Evolutionary conservation across 768 basidiomycete species (phyloP).

Genomic region (Mycena rebaudengoi): DNA sequence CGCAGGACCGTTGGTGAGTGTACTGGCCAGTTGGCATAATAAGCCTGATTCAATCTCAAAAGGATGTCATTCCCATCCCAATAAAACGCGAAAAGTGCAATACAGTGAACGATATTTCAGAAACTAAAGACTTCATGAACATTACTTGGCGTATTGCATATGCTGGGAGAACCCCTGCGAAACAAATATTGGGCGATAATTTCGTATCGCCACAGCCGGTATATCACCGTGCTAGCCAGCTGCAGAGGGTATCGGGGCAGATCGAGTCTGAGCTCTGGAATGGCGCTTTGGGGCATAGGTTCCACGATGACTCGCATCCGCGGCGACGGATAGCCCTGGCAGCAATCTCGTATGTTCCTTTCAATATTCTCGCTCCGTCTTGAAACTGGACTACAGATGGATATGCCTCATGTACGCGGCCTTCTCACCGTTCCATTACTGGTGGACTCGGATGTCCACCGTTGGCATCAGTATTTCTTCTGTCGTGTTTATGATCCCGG

Average conservation of each 20-base stretch:
- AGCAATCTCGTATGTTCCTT: slow-evolving; percentile 28
- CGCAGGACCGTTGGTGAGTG: slow-evolving; percentile 41
- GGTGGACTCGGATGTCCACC: slow-evolving; percentile 44
- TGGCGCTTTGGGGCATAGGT: slow-evolving; percentile 37
- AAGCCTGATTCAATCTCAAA: not conserved
- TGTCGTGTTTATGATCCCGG: slow-evolving; percentile 16
- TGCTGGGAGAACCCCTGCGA: slow-evolving; percentile 35
- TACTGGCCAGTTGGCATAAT: not conserved
- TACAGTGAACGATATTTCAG: too few species aligned
- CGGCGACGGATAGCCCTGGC: slow-evolving; percentile 31
- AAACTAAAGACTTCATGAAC: slow-evolving; percentile 36
- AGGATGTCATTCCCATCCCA: slow-evolving; percentile 44
- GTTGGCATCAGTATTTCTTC: slow-evolving; percentile 37
- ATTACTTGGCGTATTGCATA: slow-evolving; percentile 45
- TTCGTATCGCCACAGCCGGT: slow-evolving; percentile 1
- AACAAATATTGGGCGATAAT: slow-evolving; percentile 28
- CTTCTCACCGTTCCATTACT: slow-evolving; percentile 38
- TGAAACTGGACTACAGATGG: slow-evolving; percentile 11
- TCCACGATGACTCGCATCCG: slow-evolving; percentile 40
- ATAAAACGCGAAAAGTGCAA: slow-evolving; percentile 42
- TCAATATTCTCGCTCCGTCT: not conserved
- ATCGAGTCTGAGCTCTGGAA: slow-evolving; percentile 32
- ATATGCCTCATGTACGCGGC: slow-evolving; percentile 9
- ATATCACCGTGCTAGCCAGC: slow-evolving; percentile 32
- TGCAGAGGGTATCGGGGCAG: slow-evolving; percentile 31